phyloP scores from a whole-genome alignment of 192 early-diverging fungal genomes.

The Piromyces finnis region DNA sequence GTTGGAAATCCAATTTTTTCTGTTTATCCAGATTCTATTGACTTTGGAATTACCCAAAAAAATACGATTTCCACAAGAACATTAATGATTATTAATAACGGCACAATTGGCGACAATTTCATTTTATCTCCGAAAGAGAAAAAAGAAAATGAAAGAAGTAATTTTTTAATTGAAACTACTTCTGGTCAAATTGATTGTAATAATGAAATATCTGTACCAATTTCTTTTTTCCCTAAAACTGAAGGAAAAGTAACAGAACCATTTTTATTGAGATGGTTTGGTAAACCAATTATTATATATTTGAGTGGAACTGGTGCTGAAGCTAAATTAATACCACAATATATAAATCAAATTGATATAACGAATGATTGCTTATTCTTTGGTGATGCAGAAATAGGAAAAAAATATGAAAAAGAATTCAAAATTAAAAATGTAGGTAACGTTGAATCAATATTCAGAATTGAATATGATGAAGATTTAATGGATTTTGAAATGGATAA shows the following conservation, averaged over 20 bases:
- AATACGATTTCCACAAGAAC: constrained; percentile 14
- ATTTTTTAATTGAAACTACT: background rate
- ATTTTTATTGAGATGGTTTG: background rate
- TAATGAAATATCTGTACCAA: background rate
- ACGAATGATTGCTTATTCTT: background rate
- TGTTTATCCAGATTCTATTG: constrained; percentile 11
- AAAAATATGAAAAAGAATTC: background rate
- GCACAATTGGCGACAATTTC: background rate
- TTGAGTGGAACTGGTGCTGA: background rate
- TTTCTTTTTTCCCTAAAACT: background rate
- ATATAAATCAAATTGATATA: background rate
- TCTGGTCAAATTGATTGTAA: background rate
- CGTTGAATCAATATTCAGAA: background rate
- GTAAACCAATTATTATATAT: background rate
- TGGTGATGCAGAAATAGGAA: background rate
- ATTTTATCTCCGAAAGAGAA: background rate
- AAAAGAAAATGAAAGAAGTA: background rate
- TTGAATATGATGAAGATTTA: background rate
- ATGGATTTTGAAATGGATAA: background rate
- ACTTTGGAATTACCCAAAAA: constrained; percentile 29
- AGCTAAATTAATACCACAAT: background rate
- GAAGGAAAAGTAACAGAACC: background rate
- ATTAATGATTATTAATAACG: constrained; percentile 9
- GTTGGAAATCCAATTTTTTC: constrained; percentile 28
- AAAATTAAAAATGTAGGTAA: background rate